Evolutionary conservation across 345 rosid species (phyloP).

Genomic region (Acer saccharum): DNA sequence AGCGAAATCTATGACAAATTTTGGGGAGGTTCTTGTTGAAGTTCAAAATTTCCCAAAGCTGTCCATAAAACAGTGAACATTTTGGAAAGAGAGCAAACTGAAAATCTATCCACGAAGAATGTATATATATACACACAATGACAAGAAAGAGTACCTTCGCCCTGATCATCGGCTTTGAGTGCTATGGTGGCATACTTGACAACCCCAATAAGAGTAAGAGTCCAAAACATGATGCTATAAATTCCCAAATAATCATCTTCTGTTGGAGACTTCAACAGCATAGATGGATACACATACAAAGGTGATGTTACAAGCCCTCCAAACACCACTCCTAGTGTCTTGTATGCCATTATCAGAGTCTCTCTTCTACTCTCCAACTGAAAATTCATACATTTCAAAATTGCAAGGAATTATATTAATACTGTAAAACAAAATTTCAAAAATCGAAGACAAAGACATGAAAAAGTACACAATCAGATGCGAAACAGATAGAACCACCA

Average conservation of each 20-base stretch:
- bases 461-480: background rate
- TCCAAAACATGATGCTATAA: conserved; percentile 70
- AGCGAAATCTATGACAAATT: too few relatives aligned
- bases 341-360: conserved; percentile 46
- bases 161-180: conserved; percentile 68
- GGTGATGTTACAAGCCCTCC: conserved; percentile 83
- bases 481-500: too few relatives aligned
- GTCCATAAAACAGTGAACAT: too few relatives aligned
- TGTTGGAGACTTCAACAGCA: conserved; percentile 58
- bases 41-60: too few relatives aligned
- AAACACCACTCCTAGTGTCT: conserved; percentile 70
- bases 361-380: conserved; percentile 40
- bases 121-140: too few relatives aligned
- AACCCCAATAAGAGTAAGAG: conserved; percentile 64
- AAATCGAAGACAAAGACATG: background rate
- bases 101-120: too few relatives aligned
- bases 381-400: background rate
- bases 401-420: background rate
- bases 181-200: conserved; percentile 55
- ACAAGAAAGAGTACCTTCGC: conserved; percentile 50
- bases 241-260: conserved; percentile 68
- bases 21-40: too few relatives aligned
- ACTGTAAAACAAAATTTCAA: background rate
- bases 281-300: conserved; percentile 62
- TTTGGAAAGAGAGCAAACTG: too few relatives aligned